These are phyloP conservation scores for Fusarium xyrophilum DNA, from an alignment of 2,329 filamentous ascomycete genomes.

Conservation along the genomic window DNA sequence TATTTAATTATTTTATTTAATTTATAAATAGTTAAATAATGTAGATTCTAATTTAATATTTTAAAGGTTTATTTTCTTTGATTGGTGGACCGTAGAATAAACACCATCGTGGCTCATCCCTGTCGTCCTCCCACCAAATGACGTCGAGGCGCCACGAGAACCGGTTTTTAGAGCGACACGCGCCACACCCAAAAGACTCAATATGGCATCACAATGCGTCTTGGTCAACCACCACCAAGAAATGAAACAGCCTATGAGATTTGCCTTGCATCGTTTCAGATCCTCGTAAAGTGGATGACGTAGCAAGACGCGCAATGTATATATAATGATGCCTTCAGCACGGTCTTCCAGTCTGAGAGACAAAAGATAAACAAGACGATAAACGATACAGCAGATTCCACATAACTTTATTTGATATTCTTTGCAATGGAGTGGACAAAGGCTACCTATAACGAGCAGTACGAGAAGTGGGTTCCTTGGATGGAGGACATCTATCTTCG, in stretches of 20 bases:
- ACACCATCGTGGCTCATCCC: conserved; percentile 25
- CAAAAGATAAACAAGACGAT: background rate
- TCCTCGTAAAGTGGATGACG: conserved; percentile 32
- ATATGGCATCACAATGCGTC: conserved; percentile 36
- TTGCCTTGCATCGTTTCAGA: conserved; percentile 14
- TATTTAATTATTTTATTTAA: too few species aligned
- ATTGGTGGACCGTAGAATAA: background rate
- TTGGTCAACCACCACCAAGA: conserved; percentile 25
- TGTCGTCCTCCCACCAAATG: conserved; percentile 20
- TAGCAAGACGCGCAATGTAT: conserved; percentile 18
- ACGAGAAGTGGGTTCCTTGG: conserved; percentile 80
- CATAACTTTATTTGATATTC: background rate
- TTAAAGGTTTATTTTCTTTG: too few species aligned
- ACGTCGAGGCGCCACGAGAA: conserved; percentile 37
- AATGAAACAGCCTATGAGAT: conserved; percentile 29
- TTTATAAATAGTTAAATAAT: too few species aligned
- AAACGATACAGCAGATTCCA: background rate
- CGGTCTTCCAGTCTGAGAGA: background rate
- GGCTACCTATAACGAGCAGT: conserved; percentile 73
- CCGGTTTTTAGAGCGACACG: conserved; percentile 36
- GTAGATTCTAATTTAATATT: too few species aligned
- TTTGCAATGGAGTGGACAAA: conserved; percentile 61
- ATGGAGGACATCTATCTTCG: conserved; percentile 74
- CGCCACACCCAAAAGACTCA: conserved; percentile 30
- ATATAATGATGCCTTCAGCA: conserved; percentile 9